Base-by-base conservation (phyloP, 2,329 filamentous ascomycete species). In the Parascedosporium putredinis region DNA sequence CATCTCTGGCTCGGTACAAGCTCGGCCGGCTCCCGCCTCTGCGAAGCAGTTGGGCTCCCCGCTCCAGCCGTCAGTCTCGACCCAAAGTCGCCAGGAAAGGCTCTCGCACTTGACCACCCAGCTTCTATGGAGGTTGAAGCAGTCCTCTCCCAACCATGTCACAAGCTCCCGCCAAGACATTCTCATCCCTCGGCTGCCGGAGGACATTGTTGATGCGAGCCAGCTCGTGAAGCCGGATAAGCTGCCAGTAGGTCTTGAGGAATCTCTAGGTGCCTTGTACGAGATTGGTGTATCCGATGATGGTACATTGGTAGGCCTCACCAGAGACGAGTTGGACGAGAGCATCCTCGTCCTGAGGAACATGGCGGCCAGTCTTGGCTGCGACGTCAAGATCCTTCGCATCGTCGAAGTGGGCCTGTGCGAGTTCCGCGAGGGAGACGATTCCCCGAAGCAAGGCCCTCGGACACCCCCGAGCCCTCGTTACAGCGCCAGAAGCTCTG, bases 241-340 rank as follows among this genome's bases (percentile, higher is more conserved):
- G 54, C 70, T 84, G 36, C 70, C 89, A 5, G 81, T 90, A 2
- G 89, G 93, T 0, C 70, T 98, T 7, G 91, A 97, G 62, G 90
- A 95, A 62, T 96, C 89, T 14, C 84, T 88, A 56, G 93, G 93
- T 4, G 93, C 93, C 1, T 67, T 97, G 46, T 98, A 98, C 58
- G 91, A 98, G 64, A 95, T 98, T 63, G 93, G 93, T 0, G 89
- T 98, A 8, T 86, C 90, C 24, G 93, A 98, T 63, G 89, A 97
- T 67, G 93, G 93, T 6, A 88, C 85, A 0, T 81, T 98, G 51
- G 80, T 95, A 38, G 93, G 93, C 0, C 72, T 98, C 44, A 86
- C 88, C 2, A 81, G 86, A 55, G 89, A 96, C 61, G 93, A 98
- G 65, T 79, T 98, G 74, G 80, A 91, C 53, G 91, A 97, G 66